Evolutionary conservation across 169 alveolate genomes (phyloP).

Genomic region (Cryptosporidium parvum): DNA sequence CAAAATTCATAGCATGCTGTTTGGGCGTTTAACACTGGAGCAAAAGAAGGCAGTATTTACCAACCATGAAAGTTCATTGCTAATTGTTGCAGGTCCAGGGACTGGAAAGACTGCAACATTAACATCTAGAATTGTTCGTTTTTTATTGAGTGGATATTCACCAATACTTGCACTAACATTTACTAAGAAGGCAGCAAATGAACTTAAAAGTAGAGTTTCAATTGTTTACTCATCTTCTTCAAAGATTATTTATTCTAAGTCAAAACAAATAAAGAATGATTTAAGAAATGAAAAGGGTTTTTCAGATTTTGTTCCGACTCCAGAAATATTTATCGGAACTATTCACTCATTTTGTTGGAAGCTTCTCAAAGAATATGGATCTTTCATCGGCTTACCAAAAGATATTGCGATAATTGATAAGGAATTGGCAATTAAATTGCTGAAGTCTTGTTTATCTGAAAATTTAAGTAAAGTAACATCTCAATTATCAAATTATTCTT

Average conservation of each 20-base stretch:
- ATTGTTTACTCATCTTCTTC: slow-evolving; percentile 52
- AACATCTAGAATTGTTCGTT: slow-evolving; percentile 83
- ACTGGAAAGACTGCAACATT: slow-evolving; percentile 86
- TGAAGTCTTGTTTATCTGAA: slow-evolving; percentile 40
- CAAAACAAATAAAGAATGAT: background rate
- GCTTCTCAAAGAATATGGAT: slow-evolving; percentile 68
- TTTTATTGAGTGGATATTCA: slow-evolving; percentile 76
- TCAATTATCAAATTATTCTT: slow-evolving; percentile 10
- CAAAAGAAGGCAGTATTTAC: slow-evolving; percentile 81
- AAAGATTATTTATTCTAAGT: background rate
- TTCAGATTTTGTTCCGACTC: background rate
- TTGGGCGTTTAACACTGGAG: slow-evolving; percentile 81
- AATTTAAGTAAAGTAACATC: slow-evolving; percentile 2
- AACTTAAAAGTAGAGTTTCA: slow-evolving; percentile 77
- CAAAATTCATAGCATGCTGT: slow-evolving; percentile 69
- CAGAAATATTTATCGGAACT: slow-evolving; percentile 78
- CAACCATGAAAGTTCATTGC: slow-evolving; percentile 77
- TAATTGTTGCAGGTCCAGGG: slow-evolving; percentile 88
- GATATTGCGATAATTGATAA: slow-evolving; percentile 27
- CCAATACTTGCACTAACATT: slow-evolving; percentile 82
- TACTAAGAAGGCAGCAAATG: slow-evolving; percentile 81
- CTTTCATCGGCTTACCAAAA: slow-evolving; percentile 73
- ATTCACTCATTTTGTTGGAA: slow-evolving; percentile 81
- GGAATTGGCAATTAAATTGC: slow-evolving; percentile 23
- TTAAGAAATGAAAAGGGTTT: background rate